A percentile compares a stretch with the other conserved stretches of the same genome.
phyloP scores from a whole-genome alignment of 1,284 basidiomycete genomes.

The Cutaneotrichosporon mucoides region DNA sequence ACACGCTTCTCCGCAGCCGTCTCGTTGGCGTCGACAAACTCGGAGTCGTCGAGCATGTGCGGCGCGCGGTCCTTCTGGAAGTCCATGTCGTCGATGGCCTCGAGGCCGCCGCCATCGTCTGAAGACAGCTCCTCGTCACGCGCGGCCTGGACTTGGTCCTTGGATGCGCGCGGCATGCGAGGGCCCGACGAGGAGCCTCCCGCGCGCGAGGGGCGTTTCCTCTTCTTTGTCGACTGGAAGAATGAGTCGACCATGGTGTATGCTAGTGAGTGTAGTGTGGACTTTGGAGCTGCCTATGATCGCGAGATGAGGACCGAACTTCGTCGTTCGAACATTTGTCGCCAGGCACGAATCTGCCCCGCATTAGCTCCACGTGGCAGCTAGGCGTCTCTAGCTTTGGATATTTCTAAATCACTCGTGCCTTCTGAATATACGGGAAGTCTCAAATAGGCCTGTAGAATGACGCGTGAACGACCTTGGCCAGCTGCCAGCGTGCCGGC shows the following conservation, averaged over 20 bases:
- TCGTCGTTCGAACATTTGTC: slow-evolving; percentile 1
- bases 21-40: slow-evolving; percentile 62
- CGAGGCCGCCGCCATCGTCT: slow-evolving; percentile 54
- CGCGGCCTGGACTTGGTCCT: slow-evolving; percentile 8
- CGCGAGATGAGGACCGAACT: not conserved
- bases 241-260: slow-evolving; percentile 70
- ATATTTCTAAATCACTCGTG: not conserved
- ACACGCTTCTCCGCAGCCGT: slow-evolving; percentile 93
- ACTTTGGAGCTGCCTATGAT: too few species aligned
- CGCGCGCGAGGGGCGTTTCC: slow-evolving; percentile 57
- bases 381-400: not conserved
- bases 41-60: slow-evolving; percentile 67
- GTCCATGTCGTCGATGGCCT: slow-evolving; percentile 69
- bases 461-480: not conserved
- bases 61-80: slow-evolving; percentile 52
- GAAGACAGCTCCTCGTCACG: slow-evolving; percentile 67
- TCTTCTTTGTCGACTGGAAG: slow-evolving; percentile 64
- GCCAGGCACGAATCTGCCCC: slow-evolving; percentile 4
- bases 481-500: not conserved
- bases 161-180: slow-evolving; percentile 11
- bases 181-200: slow-evolving; percentile 7
- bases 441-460: slow-evolving; percentile 3
- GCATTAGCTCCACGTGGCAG: not conserved
- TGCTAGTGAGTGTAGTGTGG: not conserved
- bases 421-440: not conserved